phyloP scores from a whole-genome alignment of 2,329 filamentous ascomycete species.

The Albophoma yamanashiensis region DNA sequence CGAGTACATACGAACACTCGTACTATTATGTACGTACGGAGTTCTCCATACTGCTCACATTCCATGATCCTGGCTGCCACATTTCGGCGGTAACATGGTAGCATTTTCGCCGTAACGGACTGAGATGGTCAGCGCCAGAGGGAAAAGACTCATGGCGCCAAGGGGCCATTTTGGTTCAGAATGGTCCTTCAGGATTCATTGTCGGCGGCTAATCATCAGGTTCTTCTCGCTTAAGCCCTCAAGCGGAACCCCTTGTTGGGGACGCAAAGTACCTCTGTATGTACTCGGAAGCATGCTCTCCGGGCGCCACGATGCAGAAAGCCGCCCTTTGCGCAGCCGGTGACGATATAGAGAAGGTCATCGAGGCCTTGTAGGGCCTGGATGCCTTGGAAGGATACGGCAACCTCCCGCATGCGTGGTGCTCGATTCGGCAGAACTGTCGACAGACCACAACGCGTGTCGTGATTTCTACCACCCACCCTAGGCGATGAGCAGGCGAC shows the following conservation, averaged over 20 bases:
- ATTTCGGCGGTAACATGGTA: neutral
- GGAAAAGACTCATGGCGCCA: neutral
- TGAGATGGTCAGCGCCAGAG: neutral
- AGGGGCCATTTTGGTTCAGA: neutral
- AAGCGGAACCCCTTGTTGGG: neutral
- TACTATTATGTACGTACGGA: neutral
- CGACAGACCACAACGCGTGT: neutral
- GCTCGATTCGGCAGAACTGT: neutral
- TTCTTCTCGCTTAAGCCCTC: neutral
- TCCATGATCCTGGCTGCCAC: neutral
- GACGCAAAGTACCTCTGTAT: neutral
- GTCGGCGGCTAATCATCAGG: neutral
- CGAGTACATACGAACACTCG: no score
- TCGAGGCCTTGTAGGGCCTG: neutral
- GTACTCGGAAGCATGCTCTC: neutral
- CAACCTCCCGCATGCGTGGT: neutral
- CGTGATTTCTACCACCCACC: neutral
- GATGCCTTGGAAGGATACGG: neutral
- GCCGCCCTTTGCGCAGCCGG: neutral
- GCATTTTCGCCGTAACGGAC: neutral
- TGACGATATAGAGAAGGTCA: neutral
- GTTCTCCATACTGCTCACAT: neutral
- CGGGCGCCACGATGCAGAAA: neutral
- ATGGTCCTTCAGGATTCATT: neutral
- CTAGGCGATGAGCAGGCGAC: neutral